Evolutionary conservation across 2,329 filamentous ascomycete species (phyloP), one percentile per base, ranked within the genome.

Genomic region (Xylaria sp.): DNA sequence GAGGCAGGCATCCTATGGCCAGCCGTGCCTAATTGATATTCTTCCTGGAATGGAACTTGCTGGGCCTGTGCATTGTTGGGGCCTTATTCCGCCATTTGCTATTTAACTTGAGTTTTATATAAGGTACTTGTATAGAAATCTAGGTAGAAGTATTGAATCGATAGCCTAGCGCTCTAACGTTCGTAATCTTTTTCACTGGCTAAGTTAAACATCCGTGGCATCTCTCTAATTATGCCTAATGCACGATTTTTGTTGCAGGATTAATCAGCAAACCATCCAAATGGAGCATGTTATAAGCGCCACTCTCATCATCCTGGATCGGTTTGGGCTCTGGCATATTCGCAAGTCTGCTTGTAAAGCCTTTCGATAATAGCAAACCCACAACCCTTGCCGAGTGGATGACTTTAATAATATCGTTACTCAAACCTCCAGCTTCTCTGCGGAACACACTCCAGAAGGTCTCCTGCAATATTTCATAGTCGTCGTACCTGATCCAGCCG

Each of bases 261-360:
- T 43, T 44, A 25, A 54, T 44, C 25, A 46, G 29, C 29, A 54
- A 46, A 11, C 29, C 29, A 37, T 54, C 31, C 8, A 54, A 40
- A 46, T 46, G 0, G 8, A 54, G 29, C 21, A 46, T 76, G 4
- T 76, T 75, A 60, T 80, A 79, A 29, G 68, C 68, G 58, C 40
- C 40, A 19, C 53, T 62, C 64, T 78, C 74, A 66, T 79, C 70
- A 62, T 77, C 73, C 7, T 51, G 41, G 52, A 80, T 78, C 13
- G 76, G 76, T 29, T 72, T 65, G 23, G 75, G 70, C 65, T 70
- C 49, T 1, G 72, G 70, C 64, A 67, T 67, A 67, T 78, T 79
- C 19, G 71, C 71, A 56, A 80, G 72, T 9, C 77, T 73, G 61
- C 71, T 72, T 2, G 76, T 80, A 58, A 80, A 79, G 6, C 76